Evolutionary conservation across 75 land plant species (phyloP).

Genomic region (Pseudotsuga menziesii): DNA sequence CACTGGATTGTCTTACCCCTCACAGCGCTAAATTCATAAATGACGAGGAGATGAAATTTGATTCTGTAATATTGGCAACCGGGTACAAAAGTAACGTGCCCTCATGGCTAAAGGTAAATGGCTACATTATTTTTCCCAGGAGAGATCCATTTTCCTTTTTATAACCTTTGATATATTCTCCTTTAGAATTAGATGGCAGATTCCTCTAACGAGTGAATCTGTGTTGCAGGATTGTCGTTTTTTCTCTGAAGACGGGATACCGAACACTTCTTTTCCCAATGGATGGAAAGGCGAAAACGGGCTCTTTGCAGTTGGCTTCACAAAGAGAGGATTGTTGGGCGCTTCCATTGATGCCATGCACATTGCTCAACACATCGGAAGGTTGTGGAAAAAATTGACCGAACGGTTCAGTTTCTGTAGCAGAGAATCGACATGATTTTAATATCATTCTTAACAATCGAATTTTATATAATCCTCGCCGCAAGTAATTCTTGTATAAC

Average conservation of each 20-base stretch:
- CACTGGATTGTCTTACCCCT: slow-evolving; percentile 22
- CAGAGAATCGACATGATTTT: too few relatives aligned
- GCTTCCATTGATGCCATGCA: slow-evolving; percentile 19
- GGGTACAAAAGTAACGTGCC: slow-evolving; percentile 88
- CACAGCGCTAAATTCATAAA: slow-evolving; percentile 45
- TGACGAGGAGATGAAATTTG: slow-evolving; percentile 42
- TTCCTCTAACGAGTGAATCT: too few relatives aligned
- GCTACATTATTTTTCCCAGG: too few relatives aligned
- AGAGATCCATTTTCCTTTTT: too few relatives aligned
- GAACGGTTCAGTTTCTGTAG: neutral
- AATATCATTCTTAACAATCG: too few relatives aligned
- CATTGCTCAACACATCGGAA: slow-evolving; percentile 16
- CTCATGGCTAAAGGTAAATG: slow-evolving; percentile 60
- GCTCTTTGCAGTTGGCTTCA: slow-evolving; percentile 20
- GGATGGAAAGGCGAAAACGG: slow-evolving; percentile 6
- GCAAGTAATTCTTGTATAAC: too few relatives aligned
- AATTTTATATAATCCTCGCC: too few relatives aligned
- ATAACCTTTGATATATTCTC: too few relatives aligned
- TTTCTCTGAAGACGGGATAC: neutral
- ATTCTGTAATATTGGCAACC: slow-evolving; percentile 70
- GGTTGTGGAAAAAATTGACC: neutral
- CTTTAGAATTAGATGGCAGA: too few relatives aligned
- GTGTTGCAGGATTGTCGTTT: neutral
- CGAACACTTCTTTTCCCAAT: neutral
- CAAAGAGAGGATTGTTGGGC: slow-evolving; percentile 15